Base-by-base conservation (phyloP, 2,329 filamentous ascomycete species). In the Fusarium verrucosum region DNA sequence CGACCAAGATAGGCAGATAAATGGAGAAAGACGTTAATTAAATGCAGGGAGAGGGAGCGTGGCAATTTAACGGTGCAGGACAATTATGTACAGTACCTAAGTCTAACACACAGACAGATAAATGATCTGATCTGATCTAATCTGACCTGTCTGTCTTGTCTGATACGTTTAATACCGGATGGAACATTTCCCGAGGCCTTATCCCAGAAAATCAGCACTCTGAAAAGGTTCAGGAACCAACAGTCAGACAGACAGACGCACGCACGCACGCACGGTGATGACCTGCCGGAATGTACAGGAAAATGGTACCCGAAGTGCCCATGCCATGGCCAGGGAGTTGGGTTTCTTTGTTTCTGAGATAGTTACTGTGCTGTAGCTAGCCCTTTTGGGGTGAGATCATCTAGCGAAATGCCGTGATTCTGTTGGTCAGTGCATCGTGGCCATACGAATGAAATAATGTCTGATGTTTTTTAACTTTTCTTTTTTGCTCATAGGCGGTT, bases 311-410 rank as follows among this genome's bases (percentile, higher is more conserved):
- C 45, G 33, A 17, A 62, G 51, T 44, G 65, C n/a, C n/a, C n/a
- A n/a, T n/a, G n/a, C 66, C 68, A 57, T 52, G 50, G 40, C 68
- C 68, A 63, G 37, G 65, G 59, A 53, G 43, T 50, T 56, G 68
- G 68, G 49, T 58, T 47, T 33, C 50, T 53, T 32, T 54, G 41
- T 58, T 33, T 19, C 25, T 41, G 49, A 47, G 42, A 62, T 60
- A 50, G 51, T n/a, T n/a, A n/a, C n/a, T n/a, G n/a, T n/a, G n/a
- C n/a, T n/a, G n/a, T n/a, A n/a, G n/a, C n/a, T n/a, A n/a, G n/a
- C n/a, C 42, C 47, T 66, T 56, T 45, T 16, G 20, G 33, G 50
- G 43, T 17, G 36, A 28, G 26, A 28, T 10, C 26, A 28, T 10
- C 26, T 10, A 28, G 13, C 16, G 13, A 10, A 53, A 49, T 45